A percentile compares a stretch with the other conserved stretches of the same genome.
Conservation (phyloP, 2,329 filamentous ascomycete genomes). For the Trichoderma gracile region DNA sequence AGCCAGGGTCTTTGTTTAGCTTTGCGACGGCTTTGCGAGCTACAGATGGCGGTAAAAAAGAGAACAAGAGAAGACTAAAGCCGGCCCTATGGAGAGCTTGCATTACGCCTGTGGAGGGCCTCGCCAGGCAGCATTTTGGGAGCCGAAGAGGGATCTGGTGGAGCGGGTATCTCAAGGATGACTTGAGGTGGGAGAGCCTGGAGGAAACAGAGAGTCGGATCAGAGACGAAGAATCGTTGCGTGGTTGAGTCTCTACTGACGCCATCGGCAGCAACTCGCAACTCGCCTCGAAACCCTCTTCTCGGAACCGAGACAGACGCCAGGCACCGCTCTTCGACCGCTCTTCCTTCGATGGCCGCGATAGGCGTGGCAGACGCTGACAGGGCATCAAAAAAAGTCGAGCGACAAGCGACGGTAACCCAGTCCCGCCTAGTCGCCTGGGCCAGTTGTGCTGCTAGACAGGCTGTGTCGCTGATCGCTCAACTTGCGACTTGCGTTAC, state of each 20-base stretch:
- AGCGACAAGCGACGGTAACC: neutral
- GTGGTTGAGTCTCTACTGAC: too few species aligned
- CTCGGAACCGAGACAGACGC: neutral
- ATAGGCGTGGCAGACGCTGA: constrained; percentile 3
- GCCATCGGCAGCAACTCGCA: too few species aligned
- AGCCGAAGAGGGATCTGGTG: neutral
- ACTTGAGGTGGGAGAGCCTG: neutral
- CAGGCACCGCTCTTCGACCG: neutral
- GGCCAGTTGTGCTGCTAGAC: constrained; percentile 4
- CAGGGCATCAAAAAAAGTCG: neutral
- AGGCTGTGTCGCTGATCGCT: constrained; percentile 21
- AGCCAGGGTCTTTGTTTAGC: constrained; percentile 13
- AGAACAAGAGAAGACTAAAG: neutral
- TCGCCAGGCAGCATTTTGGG: neutral
- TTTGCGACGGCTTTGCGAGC: constrained; percentile 17
- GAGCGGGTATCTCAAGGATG: neutral
- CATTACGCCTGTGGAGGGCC: constrained; percentile 4
- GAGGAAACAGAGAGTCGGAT: too few species aligned
- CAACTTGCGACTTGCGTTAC: neutral
- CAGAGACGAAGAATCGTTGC: too few species aligned
- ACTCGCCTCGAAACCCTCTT: neutral
- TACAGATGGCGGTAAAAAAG: constrained; percentile 23
- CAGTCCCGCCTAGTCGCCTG: constrained; percentile 5
- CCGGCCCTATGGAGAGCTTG: neutral
- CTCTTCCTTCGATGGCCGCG: neutral